phyloP scores from a whole-genome alignment of 2,329 filamentous ascomycete genomes.

The Trichoderma arundinaceum region DNA sequence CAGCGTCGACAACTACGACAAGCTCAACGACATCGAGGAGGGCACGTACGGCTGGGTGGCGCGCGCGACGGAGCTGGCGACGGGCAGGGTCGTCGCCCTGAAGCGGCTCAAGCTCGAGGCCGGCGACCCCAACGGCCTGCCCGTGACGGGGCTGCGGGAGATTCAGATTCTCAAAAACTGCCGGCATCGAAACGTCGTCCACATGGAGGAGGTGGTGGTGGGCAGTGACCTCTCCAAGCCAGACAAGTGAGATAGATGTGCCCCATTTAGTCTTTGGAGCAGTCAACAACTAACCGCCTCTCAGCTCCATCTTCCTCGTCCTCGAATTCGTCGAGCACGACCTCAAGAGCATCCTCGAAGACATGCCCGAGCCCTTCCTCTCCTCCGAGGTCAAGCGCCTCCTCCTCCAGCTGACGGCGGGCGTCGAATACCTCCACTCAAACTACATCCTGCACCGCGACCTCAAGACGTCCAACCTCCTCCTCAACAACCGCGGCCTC shows the following conservation, averaged over 20 bases:
- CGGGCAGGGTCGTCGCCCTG: conserved; percentile 82
- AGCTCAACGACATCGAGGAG: conserved; percentile 96
- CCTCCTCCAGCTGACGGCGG: conserved; percentile 79
- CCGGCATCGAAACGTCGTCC: conserved; percentile 81
- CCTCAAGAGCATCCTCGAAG: conserved; percentile 87
- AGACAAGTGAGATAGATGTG: conserved; percentile 54
- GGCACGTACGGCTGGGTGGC: conserved; percentile 96
- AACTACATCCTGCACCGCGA: conserved; percentile 94
- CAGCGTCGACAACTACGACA: conserved; percentile 86
- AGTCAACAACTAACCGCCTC: conserved; percentile 28
- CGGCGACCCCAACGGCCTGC: conserved; percentile 75
- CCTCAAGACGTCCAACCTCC: conserved; percentile 90
- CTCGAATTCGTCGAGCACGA: conserved; percentile 99
- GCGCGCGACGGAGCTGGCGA: conserved; percentile 74
- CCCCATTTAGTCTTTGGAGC: too few relatives aligned
- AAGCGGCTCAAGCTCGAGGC: conserved; percentile 92
- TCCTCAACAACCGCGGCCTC: conserved; percentile 92
- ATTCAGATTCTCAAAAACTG: conserved; percentile 89
- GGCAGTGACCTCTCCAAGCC: conserved; percentile 63
- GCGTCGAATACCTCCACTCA: conserved; percentile 82
- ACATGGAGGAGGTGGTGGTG: conserved; percentile 81
- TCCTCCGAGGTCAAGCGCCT: conserved; percentile 92
- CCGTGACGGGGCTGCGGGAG: conserved; percentile 90
- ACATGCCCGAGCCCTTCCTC: conserved; percentile 93
- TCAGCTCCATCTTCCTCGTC: conserved; percentile 80